These are phyloP conservation scores for Umbellularia californica DNA, from an alignment of 164 flowering plant species.

Conservation along the genomic window DNA sequence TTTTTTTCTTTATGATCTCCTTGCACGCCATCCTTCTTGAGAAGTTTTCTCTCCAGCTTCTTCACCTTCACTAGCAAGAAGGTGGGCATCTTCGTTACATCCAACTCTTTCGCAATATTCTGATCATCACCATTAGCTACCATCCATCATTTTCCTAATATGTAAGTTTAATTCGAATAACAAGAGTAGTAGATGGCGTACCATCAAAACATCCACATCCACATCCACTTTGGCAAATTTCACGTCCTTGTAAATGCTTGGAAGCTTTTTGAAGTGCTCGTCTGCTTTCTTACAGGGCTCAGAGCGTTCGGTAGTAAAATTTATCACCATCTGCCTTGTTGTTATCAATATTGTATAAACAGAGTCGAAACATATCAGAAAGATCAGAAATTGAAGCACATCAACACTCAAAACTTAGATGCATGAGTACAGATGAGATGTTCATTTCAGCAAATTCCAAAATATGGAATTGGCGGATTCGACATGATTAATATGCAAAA, in stretches of 20 bases:
- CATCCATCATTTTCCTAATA: neutral
- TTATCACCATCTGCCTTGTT: slow-evolving; percentile 3
- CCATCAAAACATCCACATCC: neutral
- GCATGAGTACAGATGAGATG: too few relatives aligned
- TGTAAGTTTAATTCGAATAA: neutral
- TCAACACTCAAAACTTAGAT: too few relatives aligned
- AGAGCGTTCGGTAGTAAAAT: neutral
- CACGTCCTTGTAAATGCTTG: neutral
- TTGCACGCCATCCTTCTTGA: too few relatives aligned
- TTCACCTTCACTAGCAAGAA: neutral
- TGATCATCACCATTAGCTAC: neutral
- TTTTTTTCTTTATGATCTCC: neutral
- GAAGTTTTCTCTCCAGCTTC: neutral
- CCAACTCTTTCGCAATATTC: neutral
- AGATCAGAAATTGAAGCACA: neutral
- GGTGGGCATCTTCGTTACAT: neutral
- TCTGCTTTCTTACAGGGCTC: neutral
- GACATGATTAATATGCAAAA: too few relatives aligned
- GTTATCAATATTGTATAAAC: neutral
- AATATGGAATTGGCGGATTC: too few relatives aligned
- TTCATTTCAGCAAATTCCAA: too few relatives aligned
- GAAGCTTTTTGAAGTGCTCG: neutral
- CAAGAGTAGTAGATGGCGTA: neutral
- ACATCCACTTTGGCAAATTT: slow-evolving; percentile 1
- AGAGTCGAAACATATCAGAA: neutral